Conservation (phyloP, 2,329 filamentous ascomycete species). For the Diaporthe citri region DNA sequence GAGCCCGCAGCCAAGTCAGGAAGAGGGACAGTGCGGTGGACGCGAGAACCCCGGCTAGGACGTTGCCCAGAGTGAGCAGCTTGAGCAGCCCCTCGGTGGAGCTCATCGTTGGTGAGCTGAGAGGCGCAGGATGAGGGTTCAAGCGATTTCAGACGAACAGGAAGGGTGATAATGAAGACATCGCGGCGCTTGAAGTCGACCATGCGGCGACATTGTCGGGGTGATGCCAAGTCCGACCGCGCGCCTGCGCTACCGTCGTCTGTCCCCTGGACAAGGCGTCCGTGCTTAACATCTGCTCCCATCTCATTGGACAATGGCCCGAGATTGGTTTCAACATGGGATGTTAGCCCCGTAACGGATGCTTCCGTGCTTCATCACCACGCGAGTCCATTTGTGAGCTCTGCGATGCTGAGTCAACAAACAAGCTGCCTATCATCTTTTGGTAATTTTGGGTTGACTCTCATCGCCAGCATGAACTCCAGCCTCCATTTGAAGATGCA, state of each 20-base stretch:
- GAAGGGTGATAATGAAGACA: not conserved
- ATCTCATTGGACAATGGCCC: conserved; percentile 8
- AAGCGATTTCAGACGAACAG: not conserved
- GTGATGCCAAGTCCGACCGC: not conserved
- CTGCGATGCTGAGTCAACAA: not conserved
- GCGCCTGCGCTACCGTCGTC: conserved; percentile 7
- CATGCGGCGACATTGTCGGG: not conserved
- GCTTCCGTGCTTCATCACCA: not conserved
- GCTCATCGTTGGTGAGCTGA: not conserved
- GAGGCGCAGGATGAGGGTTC: too few species aligned
- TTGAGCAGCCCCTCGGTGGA: not conserved
- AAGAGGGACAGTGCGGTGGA: conserved; percentile 21
- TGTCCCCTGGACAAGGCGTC: not conserved
- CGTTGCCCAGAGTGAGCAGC: conserved; percentile 25
- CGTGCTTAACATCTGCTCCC: not conserved
- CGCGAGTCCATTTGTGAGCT: not conserved
- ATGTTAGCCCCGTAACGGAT: not conserved
- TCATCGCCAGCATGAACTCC: not conserved
- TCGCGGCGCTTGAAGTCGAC: not conserved
- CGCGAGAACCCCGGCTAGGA: not conserved
- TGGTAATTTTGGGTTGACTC: not conserved
- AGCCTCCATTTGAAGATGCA: too few species aligned
- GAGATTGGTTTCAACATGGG: not conserved
- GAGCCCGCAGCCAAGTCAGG: conserved; percentile 27
- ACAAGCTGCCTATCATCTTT: not conserved